Evolutionary conservation across 2,329 filamentous ascomycete genomes (phyloP), one percentile per base, ranked within the genome.

Genomic region (Lecanoromycetidae sp.): DNA sequence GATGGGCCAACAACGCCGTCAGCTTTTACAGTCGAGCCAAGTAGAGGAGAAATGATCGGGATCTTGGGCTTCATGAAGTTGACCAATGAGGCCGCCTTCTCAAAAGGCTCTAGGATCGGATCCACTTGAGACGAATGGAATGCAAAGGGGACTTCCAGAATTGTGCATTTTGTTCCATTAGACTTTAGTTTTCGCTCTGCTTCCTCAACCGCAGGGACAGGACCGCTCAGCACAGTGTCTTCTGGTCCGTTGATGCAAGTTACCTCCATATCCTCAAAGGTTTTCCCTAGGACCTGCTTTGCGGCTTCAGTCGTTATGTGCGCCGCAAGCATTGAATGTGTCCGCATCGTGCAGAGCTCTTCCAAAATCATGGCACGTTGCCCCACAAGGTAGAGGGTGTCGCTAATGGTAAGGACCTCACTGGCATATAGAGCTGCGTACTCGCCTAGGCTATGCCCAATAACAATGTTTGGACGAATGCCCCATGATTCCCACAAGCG

Each of bases 241-340:
- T 77, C 70, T 0, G 80, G 79, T 0, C 80, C 77, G 56, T 93
- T 93, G 60, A 87, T 74, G 66, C 86, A 91, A 13, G 85, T 81
- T 51, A 79, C 64, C 40, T 51, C 49, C 46, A 71, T 58, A 3
- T 61, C 64, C 56, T 68, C 68, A 54, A 68, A 66, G 47, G 60
- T 58, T 17, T 77, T 70, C 49, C 71, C 63, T 42, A 71, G 71
- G 23, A 74, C 69, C 32, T 69, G 49, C 79, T 74, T 5, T 36
- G 54, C 32, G 46, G 49, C 49, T 9, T 71, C 65, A 1, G 71
- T 65, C 0, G 63, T 57, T 1, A 58, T 65, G 13, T 60, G 58
- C 0, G 82, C 73, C 13, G 76, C 75, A 20, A 82, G 60, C 78
- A 82, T 82, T 26, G 71, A 71, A 56, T 87, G 82, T 1, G 76